phyloP scores from a whole-genome alignment of 805 yeast species.

The Ogataea haglerorum region DNA sequence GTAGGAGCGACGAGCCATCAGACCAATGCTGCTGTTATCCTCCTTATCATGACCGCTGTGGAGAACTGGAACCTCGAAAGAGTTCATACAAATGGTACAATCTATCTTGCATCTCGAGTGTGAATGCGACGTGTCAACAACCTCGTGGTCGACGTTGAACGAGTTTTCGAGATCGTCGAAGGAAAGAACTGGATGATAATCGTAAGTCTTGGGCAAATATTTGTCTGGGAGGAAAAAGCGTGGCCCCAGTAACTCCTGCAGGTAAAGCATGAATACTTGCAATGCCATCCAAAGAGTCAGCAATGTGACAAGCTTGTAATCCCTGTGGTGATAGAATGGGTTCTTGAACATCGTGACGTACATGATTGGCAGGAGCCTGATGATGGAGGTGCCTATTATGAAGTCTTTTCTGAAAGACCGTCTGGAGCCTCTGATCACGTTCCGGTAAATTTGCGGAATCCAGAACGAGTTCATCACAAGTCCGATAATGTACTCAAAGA shows the following conservation, averaged over 20 bases:
- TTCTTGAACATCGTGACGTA: slow-evolving; percentile 52
- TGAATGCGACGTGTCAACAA: slow-evolving; percentile 31
- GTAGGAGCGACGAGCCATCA: slow-evolving; percentile 42
- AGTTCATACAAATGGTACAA: slow-evolving; percentile 89
- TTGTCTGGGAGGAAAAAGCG: slow-evolving; percentile 78
- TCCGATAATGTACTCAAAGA: slow-evolving; percentile 56
- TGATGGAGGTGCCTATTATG: slow-evolving; percentile 60
- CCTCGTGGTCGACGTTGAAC: slow-evolving; percentile 50
- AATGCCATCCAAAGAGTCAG: slow-evolving; percentile 53
- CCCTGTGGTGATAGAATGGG: slow-evolving; percentile 69
- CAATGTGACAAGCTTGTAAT: slow-evolving; percentile 45
- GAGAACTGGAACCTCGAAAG: slow-evolving; percentile 56
- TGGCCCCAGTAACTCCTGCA: slow-evolving; percentile 72
- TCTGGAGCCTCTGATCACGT: slow-evolving; percentile 65
- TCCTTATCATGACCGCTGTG: slow-evolving; percentile 18
- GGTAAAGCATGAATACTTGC: slow-evolving; percentile 55
- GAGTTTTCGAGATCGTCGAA: slow-evolving; percentile 61
- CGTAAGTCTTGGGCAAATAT: slow-evolving; percentile 75
- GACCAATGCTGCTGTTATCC: slow-evolving; percentile 18
- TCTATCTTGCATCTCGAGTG: slow-evolving; percentile 52
- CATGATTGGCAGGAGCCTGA: slow-evolving; percentile 61
- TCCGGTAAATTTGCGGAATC: slow-evolving; percentile 86
- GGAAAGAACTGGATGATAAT: slow-evolving; percentile 70
- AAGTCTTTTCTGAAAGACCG: slow-evolving; percentile 72
- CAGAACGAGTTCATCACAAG: slow-evolving; percentile 66